Evolutionary conservation across 2,329 filamentous ascomycete genomes (phyloP), one percentile per base, ranked within the genome.

Genomic region (Penicillium palitans): DNA sequence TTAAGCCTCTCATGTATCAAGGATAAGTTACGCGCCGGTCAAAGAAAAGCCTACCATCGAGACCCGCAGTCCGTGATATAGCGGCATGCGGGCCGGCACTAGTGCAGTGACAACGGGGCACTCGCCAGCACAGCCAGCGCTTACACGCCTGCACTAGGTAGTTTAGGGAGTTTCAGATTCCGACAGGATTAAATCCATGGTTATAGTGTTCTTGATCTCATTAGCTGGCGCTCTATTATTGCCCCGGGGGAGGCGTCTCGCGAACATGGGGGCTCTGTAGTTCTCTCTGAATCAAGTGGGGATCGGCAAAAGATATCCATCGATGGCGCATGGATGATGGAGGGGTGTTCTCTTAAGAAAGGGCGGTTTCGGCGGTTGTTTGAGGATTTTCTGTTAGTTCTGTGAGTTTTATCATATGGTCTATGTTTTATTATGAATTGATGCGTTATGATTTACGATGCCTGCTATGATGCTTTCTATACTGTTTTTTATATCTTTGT

Each of bases 401-500:
- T 37, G 19, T 21, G 29, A 31, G 29, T 35, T 35, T 15, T 35
- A 15, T 2, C 17, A 5, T 25, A 44, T n/a, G 24, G 5, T 2
- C 12, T 33, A 13, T 19, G 21, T 21, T 31, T 6, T 19, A 46
- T 35, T 40, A 42, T 47, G 35, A 52, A 19, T 19, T 60, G 24
- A 55, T 24, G 6, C 44, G 12, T 42, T 61, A 6, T 61, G 41
- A 46, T 7, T 33, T 29, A 55, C 15, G 10, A 57, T 58, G 46
- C 17, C 39, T 44, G 45, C 15, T 19, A 52, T 35, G 3, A 59
- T 63, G 58, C 29, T 47, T 52, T 47, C 31, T 10, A 52, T 4
- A 15, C n/a, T 57, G 2, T 63, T 46, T 53, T 67, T 37, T 27
- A 39, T 55, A 21, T 65, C 45, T 59, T 68, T 64, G 2, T 59